Base-by-base conservation (phyloP, 768 basidiomycete genomes). In the Boletus pseudopeckii region DNA sequence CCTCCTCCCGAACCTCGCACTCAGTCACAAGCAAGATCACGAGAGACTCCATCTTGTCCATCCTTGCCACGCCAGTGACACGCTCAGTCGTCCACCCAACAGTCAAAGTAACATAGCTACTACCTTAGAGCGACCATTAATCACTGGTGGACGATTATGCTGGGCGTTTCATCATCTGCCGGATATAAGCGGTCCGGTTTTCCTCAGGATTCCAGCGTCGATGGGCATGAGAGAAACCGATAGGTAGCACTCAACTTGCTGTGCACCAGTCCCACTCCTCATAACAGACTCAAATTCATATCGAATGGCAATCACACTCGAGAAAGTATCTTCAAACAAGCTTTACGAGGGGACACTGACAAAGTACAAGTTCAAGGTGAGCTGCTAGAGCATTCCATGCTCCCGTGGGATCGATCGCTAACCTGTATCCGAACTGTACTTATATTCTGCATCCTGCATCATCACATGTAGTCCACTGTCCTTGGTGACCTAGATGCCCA, bases 341-440 rank as follows among this genome's bases (percentile, higher is more conserved):
- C 78, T 83, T 11, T 96, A 88, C 57, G 86, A 81, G 53, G 97
- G 96, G 22, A 80, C 81, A 50, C 68, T 98, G 52, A 79, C 74
- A 55, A 98, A 98, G 70, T 98, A 92, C 77, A 89, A 83, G 72
- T 90, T 88, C 77, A 87, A 83, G 77, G 91, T 82, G 58, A 44
- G 67, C 37, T 51, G 28, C 43, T 54, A 40, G 20, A 36, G 9
- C 18, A 4, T n/a, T 15, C 30, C 22, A 18, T n/a, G 49, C 5
- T 53, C 22, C 28, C 22, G 17, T 30, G 15, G 1, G 34, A 55
- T 55, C 34, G 17, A 37, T 20, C 36, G 22, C 36, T 41, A 5
- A 22, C 20, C 20, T 24, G n/a, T 17, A 38, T 34, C 22, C 38
- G 46, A 36, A 54, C 28, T 11, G 18, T 34, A 4, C 42, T 39